Conservation (phyloP, 2,329 filamentous ascomycete genomes). For the Phoma sp. region DNA sequence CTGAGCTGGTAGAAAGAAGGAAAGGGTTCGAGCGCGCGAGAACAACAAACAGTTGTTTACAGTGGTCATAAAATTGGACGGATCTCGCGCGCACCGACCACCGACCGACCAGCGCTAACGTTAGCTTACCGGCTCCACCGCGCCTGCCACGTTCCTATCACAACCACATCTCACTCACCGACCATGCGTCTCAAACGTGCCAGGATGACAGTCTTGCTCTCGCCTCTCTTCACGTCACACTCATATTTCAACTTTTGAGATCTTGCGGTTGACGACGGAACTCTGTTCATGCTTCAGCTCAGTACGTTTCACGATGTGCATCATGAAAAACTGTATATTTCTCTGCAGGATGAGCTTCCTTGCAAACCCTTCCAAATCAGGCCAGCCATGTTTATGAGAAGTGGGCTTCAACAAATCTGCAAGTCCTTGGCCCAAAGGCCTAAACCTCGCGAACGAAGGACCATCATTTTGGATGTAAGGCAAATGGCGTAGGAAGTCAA, state of each 20-base stretch:
- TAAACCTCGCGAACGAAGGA: background rate
- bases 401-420: too few relatives aligned
- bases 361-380: background rate
- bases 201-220: background rate
- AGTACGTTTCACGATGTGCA: background rate
- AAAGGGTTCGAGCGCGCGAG: slow-evolving; percentile 22
- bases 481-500: background rate
- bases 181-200: background rate
- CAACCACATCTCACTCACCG: background rate
- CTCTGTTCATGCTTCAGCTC: background rate
- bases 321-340: background rate
- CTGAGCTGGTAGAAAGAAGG: slow-evolving; percentile 18
- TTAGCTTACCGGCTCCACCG: slow-evolving; percentile 13
- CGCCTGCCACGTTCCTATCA: slow-evolving; percentile 14
- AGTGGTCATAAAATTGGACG: slow-evolving; percentile 33
- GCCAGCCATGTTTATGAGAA: background rate
- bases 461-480: background rate
- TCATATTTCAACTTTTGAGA: too few relatives aligned
- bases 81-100: slow-evolving; percentile 9
- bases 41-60: slow-evolving; percentile 37
- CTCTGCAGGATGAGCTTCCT: background rate
- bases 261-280: too few relatives aligned
- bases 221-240: too few relatives aligned
- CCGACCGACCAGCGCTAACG: background rate
- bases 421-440: too few relatives aligned